A percentile compares a stretch with the other conserved stretches of the same genome.
phyloP scores from a whole-genome alignment of 2,329 filamentous ascomycete species.

The Ceratocystis smalleyi region DNA sequence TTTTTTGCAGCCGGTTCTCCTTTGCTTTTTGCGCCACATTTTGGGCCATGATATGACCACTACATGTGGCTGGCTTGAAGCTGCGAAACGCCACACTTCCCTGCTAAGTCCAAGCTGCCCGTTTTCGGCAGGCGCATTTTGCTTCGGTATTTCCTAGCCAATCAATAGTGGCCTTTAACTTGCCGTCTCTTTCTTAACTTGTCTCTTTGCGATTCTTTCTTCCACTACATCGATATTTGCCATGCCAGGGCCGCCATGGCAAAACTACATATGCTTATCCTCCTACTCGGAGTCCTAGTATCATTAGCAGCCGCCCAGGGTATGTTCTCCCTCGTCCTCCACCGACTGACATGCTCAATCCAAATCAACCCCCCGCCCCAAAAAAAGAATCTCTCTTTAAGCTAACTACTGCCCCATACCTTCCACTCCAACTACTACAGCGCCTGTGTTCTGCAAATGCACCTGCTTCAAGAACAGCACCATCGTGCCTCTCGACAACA shows the following conservation, averaged over 20 bases:
- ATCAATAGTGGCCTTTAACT: not conserved
- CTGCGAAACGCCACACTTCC: not conserved
- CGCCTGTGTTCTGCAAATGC: conserved; percentile 53
- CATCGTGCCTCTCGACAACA: conserved; percentile 40
- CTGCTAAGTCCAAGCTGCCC: not conserved
- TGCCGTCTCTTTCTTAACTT: not conserved
- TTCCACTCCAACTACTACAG: conserved; percentile 24
- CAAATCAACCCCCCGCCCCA: conserved; percentile 19
- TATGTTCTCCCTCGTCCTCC: conserved; percentile 22
- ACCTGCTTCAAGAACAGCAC: conserved; percentile 56
- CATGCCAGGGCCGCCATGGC: conserved; percentile 24
- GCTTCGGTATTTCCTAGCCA: not conserved
- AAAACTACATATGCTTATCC: conserved; percentile 25
- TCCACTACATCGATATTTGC: not conserved
- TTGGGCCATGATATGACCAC: not conserved
- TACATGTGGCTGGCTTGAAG: not conserved
- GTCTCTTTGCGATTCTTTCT: not conserved
- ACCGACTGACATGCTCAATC: not conserved
- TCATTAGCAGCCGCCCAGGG: conserved; percentile 29
- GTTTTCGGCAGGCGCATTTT: not conserved
- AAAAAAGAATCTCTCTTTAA: not conserved
- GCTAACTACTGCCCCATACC: not conserved
- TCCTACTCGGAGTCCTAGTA: conserved; percentile 24
- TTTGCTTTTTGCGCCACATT: not conserved
- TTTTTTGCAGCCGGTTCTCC: conserved; percentile 4